Conservation (phyloP, 768 basidiomycete species). For the Phylloporus arenicola region DNA sequence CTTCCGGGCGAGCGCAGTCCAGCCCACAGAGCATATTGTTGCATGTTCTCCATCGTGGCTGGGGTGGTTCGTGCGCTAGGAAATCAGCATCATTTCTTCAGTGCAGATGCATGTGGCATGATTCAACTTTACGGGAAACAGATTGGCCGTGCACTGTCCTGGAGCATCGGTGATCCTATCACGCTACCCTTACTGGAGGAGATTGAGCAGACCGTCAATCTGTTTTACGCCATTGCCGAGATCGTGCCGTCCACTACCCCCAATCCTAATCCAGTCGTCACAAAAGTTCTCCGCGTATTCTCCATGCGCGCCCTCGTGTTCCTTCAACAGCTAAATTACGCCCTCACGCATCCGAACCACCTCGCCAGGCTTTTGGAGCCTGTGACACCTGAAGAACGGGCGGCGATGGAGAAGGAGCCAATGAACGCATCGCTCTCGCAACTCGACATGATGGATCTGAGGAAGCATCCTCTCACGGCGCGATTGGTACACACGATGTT, state of each 20-base stretch:
- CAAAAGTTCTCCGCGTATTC: constrained; percentile 65
- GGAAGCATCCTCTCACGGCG: constrained; percentile 66
- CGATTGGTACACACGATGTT: constrained; percentile 70
- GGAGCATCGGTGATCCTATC: constrained; percentile 78
- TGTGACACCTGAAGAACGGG: constrained; percentile 68
- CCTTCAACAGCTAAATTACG: constrained; percentile 85
- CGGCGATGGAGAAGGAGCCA: constrained; percentile 58
- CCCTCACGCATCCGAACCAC: constrained; percentile 86
- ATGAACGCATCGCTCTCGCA: constrained; percentile 31
- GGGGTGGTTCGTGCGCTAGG: constrained; percentile 61
- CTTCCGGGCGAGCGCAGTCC: constrained; percentile 73
- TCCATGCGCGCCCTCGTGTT: constrained; percentile 63
- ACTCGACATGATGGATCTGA: constrained; percentile 51
- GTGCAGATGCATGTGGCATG: constrained; percentile 80
- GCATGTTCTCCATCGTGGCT: constrained; percentile 76
- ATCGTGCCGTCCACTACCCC: constrained; percentile 26
- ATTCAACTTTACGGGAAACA: constrained; percentile 83
- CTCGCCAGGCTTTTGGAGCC: constrained; percentile 78
- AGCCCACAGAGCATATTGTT: constrained; percentile 76
- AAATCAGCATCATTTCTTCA: constrained; percentile 70
- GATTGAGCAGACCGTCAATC: constrained; percentile 68
- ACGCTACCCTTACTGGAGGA: constrained; percentile 76
- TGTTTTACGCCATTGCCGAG: constrained; percentile 72
- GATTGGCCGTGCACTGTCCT: constrained; percentile 67
- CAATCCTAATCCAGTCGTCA: constrained; percentile 40